A percentile compares a stretch with the other conserved stretches of the same genome.
phyloP scores from a whole-genome alignment of 768 basidiomycete genomes.

The Calvatia gigantea region DNA sequence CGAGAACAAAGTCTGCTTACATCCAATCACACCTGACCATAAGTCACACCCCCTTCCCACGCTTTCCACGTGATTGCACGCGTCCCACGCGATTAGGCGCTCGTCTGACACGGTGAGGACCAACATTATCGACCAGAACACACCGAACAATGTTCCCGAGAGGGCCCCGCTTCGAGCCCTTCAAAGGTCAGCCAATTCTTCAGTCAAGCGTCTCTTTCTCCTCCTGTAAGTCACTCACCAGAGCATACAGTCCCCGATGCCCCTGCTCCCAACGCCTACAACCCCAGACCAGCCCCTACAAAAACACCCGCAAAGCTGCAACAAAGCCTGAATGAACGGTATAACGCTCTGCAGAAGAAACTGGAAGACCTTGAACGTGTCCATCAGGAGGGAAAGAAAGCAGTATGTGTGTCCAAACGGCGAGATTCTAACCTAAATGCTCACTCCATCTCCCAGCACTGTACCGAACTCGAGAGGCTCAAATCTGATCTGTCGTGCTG shows the following conservation, averaged over 20 bases:
- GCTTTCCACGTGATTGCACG: conserved; percentile 21
- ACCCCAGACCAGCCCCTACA: conserved; percentile 23
- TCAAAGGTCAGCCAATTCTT: conserved; percentile 28
- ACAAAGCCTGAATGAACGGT: conserved; percentile 38
- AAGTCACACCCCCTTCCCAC: conserved; percentile 5
- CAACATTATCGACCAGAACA: background rate
- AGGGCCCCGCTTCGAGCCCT: conserved; percentile 42
- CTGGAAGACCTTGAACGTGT: conserved; percentile 61
- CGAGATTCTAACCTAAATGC: background rate
- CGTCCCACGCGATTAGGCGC: conserved; percentile 16
- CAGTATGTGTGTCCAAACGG: conserved; percentile 39
- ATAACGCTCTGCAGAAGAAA: conserved; percentile 54
- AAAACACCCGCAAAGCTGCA: conserved; percentile 16
- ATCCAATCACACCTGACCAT: conserved; percentile 2
- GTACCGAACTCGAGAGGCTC: conserved; percentile 53
- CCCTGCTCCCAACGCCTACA: conserved; percentile 51
- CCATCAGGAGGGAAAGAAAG: conserved; percentile 64
- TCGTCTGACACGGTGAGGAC: background rate
- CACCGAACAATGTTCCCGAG: conserved; percentile 38
- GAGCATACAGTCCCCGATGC: conserved; percentile 39
- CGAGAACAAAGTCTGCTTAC: conserved; percentile 7
- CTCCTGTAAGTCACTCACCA: conserved; percentile 1
- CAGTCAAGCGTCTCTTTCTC: background rate
- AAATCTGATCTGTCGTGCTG: conserved; percentile 51
- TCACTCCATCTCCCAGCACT: conserved; percentile 40